A percentile compares a stretch with the other conserved stretches of the same genome.
phyloP scores from a whole-genome alignment of 148 eudicot species.

The Euryodendron excelsum region DNA sequence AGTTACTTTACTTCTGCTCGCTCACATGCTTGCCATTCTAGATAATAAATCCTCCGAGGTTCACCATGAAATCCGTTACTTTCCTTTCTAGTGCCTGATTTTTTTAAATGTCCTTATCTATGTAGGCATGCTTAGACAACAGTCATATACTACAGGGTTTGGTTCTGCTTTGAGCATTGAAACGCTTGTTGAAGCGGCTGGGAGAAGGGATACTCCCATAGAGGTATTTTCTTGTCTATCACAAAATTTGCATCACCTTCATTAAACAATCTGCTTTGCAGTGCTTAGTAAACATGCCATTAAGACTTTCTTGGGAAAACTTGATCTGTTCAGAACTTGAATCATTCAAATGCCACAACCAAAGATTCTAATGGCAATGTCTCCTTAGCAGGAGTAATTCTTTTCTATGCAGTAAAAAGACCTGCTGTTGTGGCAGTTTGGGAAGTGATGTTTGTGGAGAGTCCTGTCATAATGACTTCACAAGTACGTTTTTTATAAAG shows the following conservation, averaged over 20 bases:
- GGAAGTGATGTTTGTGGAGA: too few species aligned
- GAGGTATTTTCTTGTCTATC: constrained; percentile 13
- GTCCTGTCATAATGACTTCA: background rate
- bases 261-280: background rate
- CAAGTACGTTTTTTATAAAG: background rate
- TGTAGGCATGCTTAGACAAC: background rate
- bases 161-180: constrained; percentile 16
- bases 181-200: constrained; percentile 14
- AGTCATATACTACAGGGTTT: constrained; percentile 2
- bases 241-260: background rate
- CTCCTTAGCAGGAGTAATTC: too few species aligned
- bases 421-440: too few species aligned
- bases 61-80: background rate
- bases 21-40: background rate
- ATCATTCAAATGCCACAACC: too few species aligned
- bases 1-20: background rate
- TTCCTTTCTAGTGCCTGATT: background rate
- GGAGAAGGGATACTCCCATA: constrained; percentile 5
- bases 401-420: too few species aligned
- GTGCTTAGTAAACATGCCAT: background rate
- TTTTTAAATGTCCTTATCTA: background rate
- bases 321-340: background rate
- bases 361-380: too few species aligned
- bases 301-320: background rate
- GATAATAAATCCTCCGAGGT: background rate